A percentile compares a stretch with the other conserved stretches of the same genome.
Evolutionary conservation across 164 flowering plant genomes (phyloP).

Genomic region (Aristolochia fimbriata): DNA sequence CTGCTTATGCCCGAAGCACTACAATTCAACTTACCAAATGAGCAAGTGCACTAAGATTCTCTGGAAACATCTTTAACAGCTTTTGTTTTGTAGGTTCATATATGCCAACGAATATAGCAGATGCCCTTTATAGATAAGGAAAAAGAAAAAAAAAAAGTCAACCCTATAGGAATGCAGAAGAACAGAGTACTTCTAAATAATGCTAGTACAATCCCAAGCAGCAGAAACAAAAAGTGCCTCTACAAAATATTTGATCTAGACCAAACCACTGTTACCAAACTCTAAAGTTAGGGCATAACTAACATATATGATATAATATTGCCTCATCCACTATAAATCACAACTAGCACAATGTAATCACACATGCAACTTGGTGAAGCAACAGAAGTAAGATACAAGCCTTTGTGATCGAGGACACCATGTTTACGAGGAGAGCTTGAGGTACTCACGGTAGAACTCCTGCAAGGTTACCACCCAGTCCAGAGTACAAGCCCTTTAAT

Average conservation of each 20-base stretch:
- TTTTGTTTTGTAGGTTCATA: slow-evolving; percentile 92
- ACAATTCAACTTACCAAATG: slow-evolving; percentile 56
- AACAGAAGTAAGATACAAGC: too few species aligned
- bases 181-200: neutral
- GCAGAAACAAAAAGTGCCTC: too few species aligned
- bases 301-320: too few species aligned
- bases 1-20: neutral
- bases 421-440: neutral
- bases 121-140: slow-evolving; percentile 47
- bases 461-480: slow-evolving; percentile 84
- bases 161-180: neutral
- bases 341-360: too few species aligned
- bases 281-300: too few species aligned
- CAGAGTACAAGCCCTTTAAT: slow-evolving; percentile 77
- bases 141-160: neutral
- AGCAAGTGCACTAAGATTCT: slow-evolving; percentile 78
- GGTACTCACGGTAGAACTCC: slow-evolving; percentile 86
- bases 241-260: too few species aligned
- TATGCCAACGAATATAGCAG: slow-evolving; percentile 90
- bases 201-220: neutral
- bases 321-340: too few species aligned
- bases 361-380: too few species aligned
- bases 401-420: neutral
- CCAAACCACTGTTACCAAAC: too few species aligned
- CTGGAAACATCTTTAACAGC: slow-evolving; percentile 59